Percentiles rank a stretch among this genome's conserved stretches.
Evolutionary conservation across 1,139 yeast genomes (phyloP).

Genomic region (Protomyces pachydermus): DNA sequence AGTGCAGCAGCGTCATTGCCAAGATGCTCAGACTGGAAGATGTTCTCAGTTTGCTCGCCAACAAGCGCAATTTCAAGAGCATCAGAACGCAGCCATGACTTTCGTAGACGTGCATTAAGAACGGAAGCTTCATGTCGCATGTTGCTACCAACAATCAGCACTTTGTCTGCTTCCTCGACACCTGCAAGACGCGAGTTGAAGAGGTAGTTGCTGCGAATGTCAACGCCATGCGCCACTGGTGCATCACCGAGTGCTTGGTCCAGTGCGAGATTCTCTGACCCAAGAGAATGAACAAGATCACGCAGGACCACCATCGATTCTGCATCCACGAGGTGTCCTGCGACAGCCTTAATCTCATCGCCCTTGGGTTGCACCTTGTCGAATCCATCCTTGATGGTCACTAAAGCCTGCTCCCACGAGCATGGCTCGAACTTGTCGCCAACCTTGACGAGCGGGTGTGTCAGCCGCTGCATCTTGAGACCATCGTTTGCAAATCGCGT

Average conservation of each 20-base stretch:
- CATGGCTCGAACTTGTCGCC: slow-evolving; percentile 70
- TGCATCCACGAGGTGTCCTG: slow-evolving; percentile 79
- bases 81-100: slow-evolving; percentile 68
- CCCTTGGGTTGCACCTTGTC: slow-evolving; percentile 56
- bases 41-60: slow-evolving; percentile 74
- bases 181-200: slow-evolving; percentile 79
- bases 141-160: slow-evolving; percentile 74
- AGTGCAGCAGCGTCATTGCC: slow-evolving; percentile 61
- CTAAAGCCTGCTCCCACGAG: slow-evolving; percentile 83
- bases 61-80: slow-evolving; percentile 61
- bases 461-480: slow-evolving; percentile 76
- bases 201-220: slow-evolving; percentile 70
- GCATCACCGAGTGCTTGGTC: slow-evolving; percentile 56
- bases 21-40: slow-evolving; percentile 60
- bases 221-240: slow-evolving; percentile 66
- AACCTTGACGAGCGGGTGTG: slow-evolving; percentile 70
- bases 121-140: slow-evolving; percentile 92
- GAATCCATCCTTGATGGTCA: slow-evolving; percentile 63
- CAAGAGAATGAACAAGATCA: slow-evolving; percentile 70
- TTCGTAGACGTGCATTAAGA: slow-evolving; percentile 77
- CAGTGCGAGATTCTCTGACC: slow-evolving; percentile 74
- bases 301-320: slow-evolving; percentile 78
- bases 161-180: slow-evolving; percentile 75
- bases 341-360: slow-evolving; percentile 72
- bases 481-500: slow-evolving; percentile 84